phyloP scores from a whole-genome alignment of 2,329 filamentous ascomycete genomes.

The Alternaria arborescens region DNA sequence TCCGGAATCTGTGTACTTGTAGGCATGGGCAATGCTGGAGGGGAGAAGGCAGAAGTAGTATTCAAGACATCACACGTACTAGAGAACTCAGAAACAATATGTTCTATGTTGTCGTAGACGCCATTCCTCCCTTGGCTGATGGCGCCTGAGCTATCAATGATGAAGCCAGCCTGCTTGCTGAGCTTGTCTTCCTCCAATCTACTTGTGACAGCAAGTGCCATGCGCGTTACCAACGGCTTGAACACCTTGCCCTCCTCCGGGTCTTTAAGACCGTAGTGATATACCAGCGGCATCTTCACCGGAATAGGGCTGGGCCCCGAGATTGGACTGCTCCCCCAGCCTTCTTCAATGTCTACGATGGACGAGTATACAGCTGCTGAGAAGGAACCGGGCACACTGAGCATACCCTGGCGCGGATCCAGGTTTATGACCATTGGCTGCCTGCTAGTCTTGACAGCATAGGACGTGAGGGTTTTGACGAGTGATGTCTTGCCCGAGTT shows the following conservation, averaged over 20 bases:
- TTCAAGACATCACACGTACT: slow-evolving; percentile 57
- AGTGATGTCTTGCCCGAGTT: slow-evolving; percentile 85
- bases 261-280: slow-evolving; percentile 80
- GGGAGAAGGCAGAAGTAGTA: slow-evolving; percentile 1
- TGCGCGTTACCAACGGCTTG: slow-evolving; percentile 74
- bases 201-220: slow-evolving; percentile 80
- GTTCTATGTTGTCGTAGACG: slow-evolving; percentile 78
- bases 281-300: slow-evolving; percentile 90
- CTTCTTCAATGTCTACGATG: slow-evolving; percentile 86
- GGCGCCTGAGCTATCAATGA: slow-evolving; percentile 83
- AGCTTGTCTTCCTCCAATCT: slow-evolving; percentile 78
- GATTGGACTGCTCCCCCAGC: slow-evolving; percentile 89
- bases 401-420: slow-evolving; percentile 74
- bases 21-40: background rate
- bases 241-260: slow-evolving; percentile 76
- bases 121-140: slow-evolving; percentile 69
- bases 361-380: slow-evolving; percentile 88
- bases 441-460: slow-evolving; percentile 76
- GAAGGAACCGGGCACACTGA: slow-evolving; percentile 73
- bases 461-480: slow-evolving; percentile 78
- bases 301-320: slow-evolving; percentile 88
- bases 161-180: slow-evolving; percentile 76
- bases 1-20: background rate
- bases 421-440: slow-evolving; percentile 86
- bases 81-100: slow-evolving; percentile 76